phyloP scores from a whole-genome alignment of 2,329 filamentous ascomycete genomes.

The Trichothecium roseum region DNA sequence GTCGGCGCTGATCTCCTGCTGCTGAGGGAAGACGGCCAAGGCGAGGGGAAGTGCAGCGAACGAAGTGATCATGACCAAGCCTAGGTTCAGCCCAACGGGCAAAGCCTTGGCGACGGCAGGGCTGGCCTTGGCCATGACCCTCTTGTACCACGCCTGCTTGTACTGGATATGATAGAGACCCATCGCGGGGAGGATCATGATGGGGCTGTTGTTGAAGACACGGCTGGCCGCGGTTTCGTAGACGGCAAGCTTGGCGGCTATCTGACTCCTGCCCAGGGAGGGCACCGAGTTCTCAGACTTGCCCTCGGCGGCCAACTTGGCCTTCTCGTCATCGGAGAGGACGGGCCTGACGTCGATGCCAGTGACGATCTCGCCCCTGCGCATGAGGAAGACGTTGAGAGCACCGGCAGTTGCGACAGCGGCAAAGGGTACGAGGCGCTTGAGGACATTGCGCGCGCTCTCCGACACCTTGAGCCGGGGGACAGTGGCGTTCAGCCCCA shows the following conservation, averaged over 20 bases:
- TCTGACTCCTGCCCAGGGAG: constrained; percentile 76
- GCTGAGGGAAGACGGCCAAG: constrained; percentile 83
- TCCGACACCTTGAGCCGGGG: constrained; percentile 75
- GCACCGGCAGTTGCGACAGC: constrained; percentile 86
- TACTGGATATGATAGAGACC: constrained; percentile 72
- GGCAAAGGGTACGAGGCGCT: constrained; percentile 88
- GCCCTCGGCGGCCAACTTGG: constrained; percentile 43
- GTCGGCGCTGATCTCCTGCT: constrained; percentile 68
- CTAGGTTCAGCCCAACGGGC: constrained; percentile 75
- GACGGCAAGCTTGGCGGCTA: constrained; percentile 80
- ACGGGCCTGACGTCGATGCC: constrained; percentile 91
- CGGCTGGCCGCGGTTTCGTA: constrained; percentile 86
- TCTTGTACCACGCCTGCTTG: constrained; percentile 27
- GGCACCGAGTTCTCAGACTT: constrained; percentile 53
- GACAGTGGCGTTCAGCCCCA: constrained; percentile 84
- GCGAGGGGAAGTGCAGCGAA: constrained; percentile 84
- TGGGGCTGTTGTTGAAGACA: constrained; percentile 87
- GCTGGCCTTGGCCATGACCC: constrained; percentile 47
- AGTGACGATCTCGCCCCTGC: constrained; percentile 83
- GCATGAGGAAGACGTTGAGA: constrained; percentile 96
- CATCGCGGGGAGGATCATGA: constrained; percentile 92
- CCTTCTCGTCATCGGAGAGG: constrained; percentile 59
- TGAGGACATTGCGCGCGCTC: constrained; percentile 63
- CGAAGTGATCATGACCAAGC: constrained; percentile 75
- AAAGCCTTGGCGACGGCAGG: constrained; percentile 48